phyloP scores from a whole-genome alignment of 1,284 basidiomycete genomes.

The Fomitopsis palustris region DNA sequence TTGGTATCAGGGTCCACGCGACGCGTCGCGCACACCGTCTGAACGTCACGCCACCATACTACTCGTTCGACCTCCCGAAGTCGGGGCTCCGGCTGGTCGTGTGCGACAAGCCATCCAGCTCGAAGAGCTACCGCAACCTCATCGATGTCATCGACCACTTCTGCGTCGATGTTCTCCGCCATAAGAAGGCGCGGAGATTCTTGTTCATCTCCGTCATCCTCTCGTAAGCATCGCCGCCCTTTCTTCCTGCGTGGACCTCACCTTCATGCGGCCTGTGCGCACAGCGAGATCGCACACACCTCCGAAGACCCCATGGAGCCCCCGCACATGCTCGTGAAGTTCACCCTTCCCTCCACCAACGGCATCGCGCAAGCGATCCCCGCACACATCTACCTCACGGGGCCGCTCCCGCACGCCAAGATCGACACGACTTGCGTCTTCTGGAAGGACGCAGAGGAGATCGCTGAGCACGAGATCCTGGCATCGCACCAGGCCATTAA shows the following conservation, averaged over 20 bases:
- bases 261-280: not conserved
- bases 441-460: constrained; percentile 3
- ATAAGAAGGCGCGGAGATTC: constrained; percentile 2
- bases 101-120: constrained; percentile 5
- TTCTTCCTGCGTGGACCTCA: not conserved
- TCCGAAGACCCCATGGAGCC: constrained; percentile 6
- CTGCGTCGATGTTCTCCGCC: not conserved
- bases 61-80: not conserved
- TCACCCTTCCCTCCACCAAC: not conserved
- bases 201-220: not conserved
- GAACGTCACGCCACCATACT: constrained; percentile 4
- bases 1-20: not conserved
- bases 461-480: constrained; percentile 6
- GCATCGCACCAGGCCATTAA: constrained; percentile 1
- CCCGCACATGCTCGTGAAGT: constrained; percentile 5
- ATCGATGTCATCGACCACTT: constrained; percentile 3
- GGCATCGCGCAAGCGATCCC: not conserved
- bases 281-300: constrained; percentile 1
- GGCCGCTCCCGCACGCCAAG: constrained; percentile 1
- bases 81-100: not conserved
- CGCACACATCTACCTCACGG: constrained; percentile 4
- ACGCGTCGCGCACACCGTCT: not conserved
- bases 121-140: constrained; percentile 3
- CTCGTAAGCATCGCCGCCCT: not conserved
- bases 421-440: constrained; percentile 5